Evolutionary conservation across 2,329 filamentous ascomycete genomes (phyloP), one percentile per base, ranked within the genome.

Genomic region (Clonostachys rosea): DNA sequence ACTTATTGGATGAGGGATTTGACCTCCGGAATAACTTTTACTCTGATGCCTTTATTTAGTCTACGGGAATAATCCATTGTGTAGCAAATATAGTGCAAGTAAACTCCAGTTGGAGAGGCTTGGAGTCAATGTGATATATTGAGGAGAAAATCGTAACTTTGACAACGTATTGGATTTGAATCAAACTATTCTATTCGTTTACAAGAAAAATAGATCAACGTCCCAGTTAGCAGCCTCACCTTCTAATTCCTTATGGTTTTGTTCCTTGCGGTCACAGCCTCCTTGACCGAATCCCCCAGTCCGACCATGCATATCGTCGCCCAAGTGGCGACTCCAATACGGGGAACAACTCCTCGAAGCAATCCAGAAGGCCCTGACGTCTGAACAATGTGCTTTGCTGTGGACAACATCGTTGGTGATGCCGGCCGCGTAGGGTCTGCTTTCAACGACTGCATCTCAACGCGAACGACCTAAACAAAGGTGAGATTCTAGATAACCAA

Each of bases 301-400:
- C 40, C 40, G 20, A 42, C 40, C 40, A 42, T 42, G 17, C 40
- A 42, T 14, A 42, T 42, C 13, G 40, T 42, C 16, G 40, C 40
- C 40, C 40, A 42, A 17, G 40, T 20, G 16, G 40, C 40, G 20
- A 42, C 40, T 13, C 40, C 40, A 24, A 42, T 42, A 8, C 40
- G 40, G 18, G 40, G 40, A n/a, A 42, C 40, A 3, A 42, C 35
- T 3, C 51, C 43, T 3, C 43, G 36, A 42, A 49, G 49, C 36
- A 51, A 47, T 5, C 49, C 47, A 6, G 24, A 10, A n/a, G 40
- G 12, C 10, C 50, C 44, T 10, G 47, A 47, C 5, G 49, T 47
- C 14, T 43, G 30, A 9, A 30, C 24, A 16, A 51, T 51, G 18
- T 49, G 49, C 37, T 42, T 49, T 14, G 42, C 44, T 5, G 49